Percentiles rank a stretch among this genome's conserved stretches.
phyloP scores from a whole-genome alignment of 257 asterid genomes.

The Gentiana straminea region DNA sequence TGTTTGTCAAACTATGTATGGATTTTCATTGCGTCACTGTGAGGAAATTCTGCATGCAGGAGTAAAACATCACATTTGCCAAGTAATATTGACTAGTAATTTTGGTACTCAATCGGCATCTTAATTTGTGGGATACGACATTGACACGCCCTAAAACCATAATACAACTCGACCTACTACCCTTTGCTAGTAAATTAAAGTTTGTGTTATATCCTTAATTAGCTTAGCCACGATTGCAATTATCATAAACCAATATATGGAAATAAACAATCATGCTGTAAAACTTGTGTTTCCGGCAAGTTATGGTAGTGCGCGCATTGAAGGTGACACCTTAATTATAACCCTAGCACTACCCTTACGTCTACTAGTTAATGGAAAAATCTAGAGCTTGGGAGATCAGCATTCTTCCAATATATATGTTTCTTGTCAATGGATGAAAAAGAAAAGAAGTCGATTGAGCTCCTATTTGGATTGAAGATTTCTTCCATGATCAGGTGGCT shows the following conservation, averaged over 20 bases:
- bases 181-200: too few species aligned
- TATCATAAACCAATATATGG: constrained; percentile 40
- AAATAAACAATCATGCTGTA: constrained; percentile 51
- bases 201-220: too few species aligned
- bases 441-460: constrained; percentile 55
- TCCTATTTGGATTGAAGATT: constrained; percentile 50
- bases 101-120: too few species aligned
- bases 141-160: too few species aligned
- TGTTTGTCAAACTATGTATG: too few species aligned
- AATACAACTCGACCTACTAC: too few species aligned
- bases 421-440: constrained; percentile 59
- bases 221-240: not conserved
- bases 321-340: constrained; percentile 67
- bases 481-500: constrained; percentile 56
- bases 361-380: constrained; percentile 62
- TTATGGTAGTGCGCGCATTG: constrained; percentile 41
- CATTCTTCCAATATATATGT: constrained; percentile 47
- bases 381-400: constrained; percentile 90
- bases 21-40: too few species aligned
- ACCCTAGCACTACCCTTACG: constrained; percentile 63
- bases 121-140: too few species aligned
- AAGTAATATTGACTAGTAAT: too few species aligned
- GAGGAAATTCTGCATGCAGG: too few species aligned
- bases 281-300: constrained; percentile 91
- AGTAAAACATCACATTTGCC: too few species aligned